phyloP scores from a whole-genome alignment of 208 protist species.

The Crithidia fasciculata region DNA sequence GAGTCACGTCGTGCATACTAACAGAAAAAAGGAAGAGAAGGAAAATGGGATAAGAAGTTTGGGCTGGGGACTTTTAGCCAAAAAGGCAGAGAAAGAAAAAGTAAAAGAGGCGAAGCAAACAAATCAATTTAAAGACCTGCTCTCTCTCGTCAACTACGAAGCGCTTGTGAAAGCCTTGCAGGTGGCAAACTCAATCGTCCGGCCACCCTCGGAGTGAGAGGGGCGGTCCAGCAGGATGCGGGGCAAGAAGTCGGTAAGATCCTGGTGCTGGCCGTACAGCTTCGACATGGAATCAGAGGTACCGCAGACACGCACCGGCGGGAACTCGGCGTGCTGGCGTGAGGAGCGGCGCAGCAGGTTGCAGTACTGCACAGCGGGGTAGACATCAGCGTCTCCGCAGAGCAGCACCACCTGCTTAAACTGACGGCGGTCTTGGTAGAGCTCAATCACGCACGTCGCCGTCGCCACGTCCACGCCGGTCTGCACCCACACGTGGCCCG shows the following conservation, averaged over 20 bases:
- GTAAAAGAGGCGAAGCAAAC: background rate
- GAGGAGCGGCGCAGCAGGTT: conserved; percentile 60
- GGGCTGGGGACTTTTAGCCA: too few relatives aligned
- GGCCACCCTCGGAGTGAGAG: conserved; percentile 61
- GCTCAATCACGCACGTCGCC: conserved; percentile 78
- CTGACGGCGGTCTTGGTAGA: conserved; percentile 62
- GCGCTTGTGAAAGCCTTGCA: conserved; percentile 37
- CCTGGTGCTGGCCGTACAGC: conserved; percentile 80
- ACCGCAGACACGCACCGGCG: conserved; percentile 84
- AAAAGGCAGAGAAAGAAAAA: conserved; percentile 1
- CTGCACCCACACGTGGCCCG: conserved; percentile 85
- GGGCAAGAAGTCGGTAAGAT: conserved; percentile 87
- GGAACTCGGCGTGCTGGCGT: conserved; percentile 28
- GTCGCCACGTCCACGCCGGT: conserved; percentile 86
- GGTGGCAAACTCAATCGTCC: conserved; percentile 61
- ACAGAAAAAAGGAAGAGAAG: conserved; percentile 1
- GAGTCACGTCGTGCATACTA: background rate
- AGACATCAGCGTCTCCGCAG: conserved; percentile 81
- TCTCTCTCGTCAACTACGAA: background rate
- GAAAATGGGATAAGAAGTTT: background rate
- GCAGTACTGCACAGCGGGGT: conserved; percentile 84
- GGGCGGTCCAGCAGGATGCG: conserved; percentile 74
- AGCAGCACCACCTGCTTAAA: conserved; percentile 86
- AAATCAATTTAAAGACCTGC: background rate
- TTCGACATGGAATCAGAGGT: conserved; percentile 74